Conservation (phyloP, 2,329 filamentous ascomycete genomes). For the Sclerotinia nivalis region DNA sequence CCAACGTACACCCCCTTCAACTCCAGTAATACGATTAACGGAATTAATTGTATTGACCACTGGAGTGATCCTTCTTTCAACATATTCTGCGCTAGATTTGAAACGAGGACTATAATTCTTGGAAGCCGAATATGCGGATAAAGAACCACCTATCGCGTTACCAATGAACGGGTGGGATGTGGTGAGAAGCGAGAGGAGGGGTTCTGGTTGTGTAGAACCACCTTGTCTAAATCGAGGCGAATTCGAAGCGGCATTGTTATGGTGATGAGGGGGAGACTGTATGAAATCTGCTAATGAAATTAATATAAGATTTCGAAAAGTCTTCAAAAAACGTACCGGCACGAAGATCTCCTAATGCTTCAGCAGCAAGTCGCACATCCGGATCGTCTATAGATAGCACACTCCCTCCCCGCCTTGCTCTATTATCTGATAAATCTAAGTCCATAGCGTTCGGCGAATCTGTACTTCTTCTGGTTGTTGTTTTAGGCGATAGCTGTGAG, state of each 20-base stretch:
- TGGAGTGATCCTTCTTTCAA: conserved; percentile 84
- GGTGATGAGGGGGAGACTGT: conserved; percentile 56
- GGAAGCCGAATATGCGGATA: conserved; percentile 80
- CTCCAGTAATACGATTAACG: conserved; percentile 80
- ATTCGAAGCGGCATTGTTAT: conserved; percentile 34
- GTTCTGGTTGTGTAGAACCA: conserved; percentile 59
- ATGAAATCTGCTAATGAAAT: conserved; percentile 56
- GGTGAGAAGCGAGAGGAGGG: conserved; percentile 81
- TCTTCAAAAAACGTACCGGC: conserved; percentile 56
- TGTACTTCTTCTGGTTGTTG: conserved; percentile 25
- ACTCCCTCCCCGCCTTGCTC: conserved; percentile 38
- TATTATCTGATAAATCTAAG: conserved; percentile 38
- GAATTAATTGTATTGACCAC: conserved; percentile 84
- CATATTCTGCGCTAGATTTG: conserved; percentile 85
- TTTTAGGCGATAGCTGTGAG: conserved; percentile 38
- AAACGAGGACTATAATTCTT: conserved; percentile 91
- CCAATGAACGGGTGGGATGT: conserved; percentile 85
- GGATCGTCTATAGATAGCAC: conserved; percentile 58
- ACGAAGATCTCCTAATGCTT: conserved; percentile 72
- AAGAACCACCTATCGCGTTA: conserved; percentile 79
- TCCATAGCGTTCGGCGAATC: conserved; percentile 40
- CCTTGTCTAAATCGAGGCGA: conserved; percentile 43
- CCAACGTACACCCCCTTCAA: conserved; percentile 84
- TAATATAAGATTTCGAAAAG: conserved; percentile 12
- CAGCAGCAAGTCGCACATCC: conserved; percentile 69